Base-by-base conservation (phyloP, 2,329 filamentous ascomycete species). In the Trichocomaceae sp. region DNA sequence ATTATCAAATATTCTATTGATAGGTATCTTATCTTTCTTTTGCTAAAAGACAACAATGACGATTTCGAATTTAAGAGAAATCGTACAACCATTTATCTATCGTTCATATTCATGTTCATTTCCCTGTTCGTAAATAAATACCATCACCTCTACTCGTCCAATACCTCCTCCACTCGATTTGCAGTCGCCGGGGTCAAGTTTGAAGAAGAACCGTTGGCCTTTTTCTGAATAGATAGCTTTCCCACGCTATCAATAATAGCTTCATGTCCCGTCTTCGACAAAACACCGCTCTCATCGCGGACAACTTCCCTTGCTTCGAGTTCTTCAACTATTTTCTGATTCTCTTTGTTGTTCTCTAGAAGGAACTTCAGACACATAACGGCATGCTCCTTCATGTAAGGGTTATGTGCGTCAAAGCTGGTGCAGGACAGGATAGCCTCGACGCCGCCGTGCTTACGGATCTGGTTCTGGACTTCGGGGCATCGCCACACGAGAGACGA, bases 321-420 rank as follows among this genome's bases (percentile, higher is more conserved):
- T 52, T 75, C 72, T 55, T 76, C 73, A 3, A 79, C 75, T 61
- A 83, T 74, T 56, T 77, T 77, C 58, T 81, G 79, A 60, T 83
- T 75, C 54, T 77, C 75, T 12, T 68, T 64, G 54, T 77, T 78
- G 1, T 72, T 71, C 56, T 82, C 79, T 6, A 82, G 72, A 19
- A 81, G 65, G 62, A 83, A 95, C 67, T 92, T 91, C n/a, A 95
- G 79, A 61, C 88, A 91, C 67, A 95, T 85, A 49, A 91, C 89
- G 2, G 90, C 88, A 60, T 91, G 88, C 70, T 97, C 92, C 64
- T 92, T 89, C 59, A 95, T 91, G 67, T 92, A 96, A 0, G 90
- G 90, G 66, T 96, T 96, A 72, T 95, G 84, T 62, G 92, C 90
- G 66, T 97, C 92, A 67, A 93, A 93, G 31, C 85, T 82, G 63